Base-by-base conservation (phyloP, 805 yeast species). In the Hanseniaspora valbyensis region DNA sequence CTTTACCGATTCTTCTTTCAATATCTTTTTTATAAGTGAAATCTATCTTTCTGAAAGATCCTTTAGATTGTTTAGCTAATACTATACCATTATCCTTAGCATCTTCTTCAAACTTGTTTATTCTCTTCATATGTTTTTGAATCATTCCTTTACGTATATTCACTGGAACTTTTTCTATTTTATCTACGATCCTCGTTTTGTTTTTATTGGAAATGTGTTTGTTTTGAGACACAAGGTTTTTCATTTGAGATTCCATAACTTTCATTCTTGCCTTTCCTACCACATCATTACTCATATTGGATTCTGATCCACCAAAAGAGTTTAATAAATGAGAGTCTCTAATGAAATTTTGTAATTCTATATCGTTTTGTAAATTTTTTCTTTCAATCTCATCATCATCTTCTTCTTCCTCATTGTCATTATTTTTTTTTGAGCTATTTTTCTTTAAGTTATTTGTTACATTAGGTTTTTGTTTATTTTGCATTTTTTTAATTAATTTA, bases 71-170 rank as follows among this genome's bases (percentile, higher is more conserved):
- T 58, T 75, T 80, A 3, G 95, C 78, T 39, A 90, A 68, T n/a
- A 92, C 74, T 50, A 90, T 84, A 13, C 97, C 97, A 4, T 94
- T 95, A 18, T 90, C 90, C 54, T 70, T 74, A 7, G 98, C 96
- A 45, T 85, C 88, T 46, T 72, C 69, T 62, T 85, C 95, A 59
- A 71, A 77, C 58, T 75, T 75, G 22, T 67, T 61, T 18, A 77
- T 75, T 55, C 78, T 75, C 19, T 67, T 62, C 32, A 73, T 65
- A 42, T 80, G 75, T 41, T 79, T 73, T 32, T 70, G 66, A 24
- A 85, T 69, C 81, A 89, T 83, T 2, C 95, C 95, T 60, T 83
- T 84, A 51, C 96, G 74, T 71, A 87, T 78, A 18, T 75, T 64
- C 88, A 92, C 89, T 19, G 97, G 95, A 77, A 87, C 85, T 46